Evolutionary conservation across 345 rosid genomes (phyloP), one percentile per base, ranked within the genome.

Genomic region (Eucalyptus fibrosa): DNA sequence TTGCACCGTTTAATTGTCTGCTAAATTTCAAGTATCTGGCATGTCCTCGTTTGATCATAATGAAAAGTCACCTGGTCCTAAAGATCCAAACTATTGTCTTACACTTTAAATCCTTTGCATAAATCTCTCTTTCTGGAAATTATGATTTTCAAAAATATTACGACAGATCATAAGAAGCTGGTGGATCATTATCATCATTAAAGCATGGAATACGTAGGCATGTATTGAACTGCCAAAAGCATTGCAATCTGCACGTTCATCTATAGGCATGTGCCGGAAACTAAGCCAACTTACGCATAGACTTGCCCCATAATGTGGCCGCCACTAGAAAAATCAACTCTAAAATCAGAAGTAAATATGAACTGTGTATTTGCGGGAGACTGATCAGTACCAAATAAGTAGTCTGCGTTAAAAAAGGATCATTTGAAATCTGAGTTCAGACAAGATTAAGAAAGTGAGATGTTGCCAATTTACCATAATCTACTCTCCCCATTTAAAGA

Each of bases 361-460:
- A 50, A 50, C 0, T 5, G 3, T 5, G 18, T 50, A 50, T 50
- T 50, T 15, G 53, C 3, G 4, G 3, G 3, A 56, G 12, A 23
- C 62, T 2, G 14, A 56, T 56, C 14, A 56, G 14, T 10, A 56
- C 30, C 21, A 50, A 16, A 50, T 50, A 50, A 15, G 53, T 2
- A 1, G 19, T 50, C 19, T 2, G 19, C 3, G 1, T 53, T 19
- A 53, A 8, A 19, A 53, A 53, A 19, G 10, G 56, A 53, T 18
- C 56, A 19, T 19, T 53, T 18, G 18, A 0, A 53, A 53, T 53
- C 4, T 53, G 23, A 3, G 24, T 0, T 53, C 0, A 2, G 24
- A 53, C 56, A 53, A 3, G 24, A 53, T 18, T 53, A 18, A 53
- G 56, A 53, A 53, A 53, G 60, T 62, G 9, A 62, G 17, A 62